Evolutionary conservation across 306 rosid species (phyloP), one percentile per base, ranked within the genome.

Genomic region (Trifolium repens): DNA sequence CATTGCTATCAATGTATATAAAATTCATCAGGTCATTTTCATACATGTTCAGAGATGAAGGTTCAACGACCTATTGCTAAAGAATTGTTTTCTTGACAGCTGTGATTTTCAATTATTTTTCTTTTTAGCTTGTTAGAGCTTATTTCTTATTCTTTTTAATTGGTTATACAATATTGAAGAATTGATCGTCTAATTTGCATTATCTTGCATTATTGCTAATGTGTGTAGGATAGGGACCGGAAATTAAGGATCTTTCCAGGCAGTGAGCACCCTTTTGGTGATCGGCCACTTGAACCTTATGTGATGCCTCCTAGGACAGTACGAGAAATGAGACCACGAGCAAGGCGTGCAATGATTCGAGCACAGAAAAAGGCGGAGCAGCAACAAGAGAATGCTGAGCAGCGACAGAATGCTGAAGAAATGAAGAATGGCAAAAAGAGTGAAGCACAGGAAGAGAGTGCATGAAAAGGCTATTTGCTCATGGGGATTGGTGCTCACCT

Each of bases 181-280:
- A 67, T 43, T 64, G 42, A 14, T 11, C 7, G 49, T 81, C 30
- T 37, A 27, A 75, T 46, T 59, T 72, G 70, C 58, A 58, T 83
- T 59, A 49, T 40, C 79, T 70, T 62, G 61, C 81, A 32, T 16
- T 40, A 26, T 62, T 67, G 59, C 46, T 62, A 19, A 67, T 81
- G 84, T 69, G 68, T 87, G 84, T 85, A 94, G 98, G 98, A 91
- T 79, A 90, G 98, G 86, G 96, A 94, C 84, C 79, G 93, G 55
- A 94, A 94, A 77, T 81, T 91, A 80, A 90, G 97, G 86, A 94
- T 91, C 73, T 94, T 94, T 75, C 53, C 91, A 35, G 90, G 86
- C 0, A 63, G 81, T 49, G 98, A 94, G 85, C 97, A 91, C 66
- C 96, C 98, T 15, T 91, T 91, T 57, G 84, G 58, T 60, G 98